Evolutionary conservation across 208 protist species (phyloP), one percentile per base, ranked within the genome.

Genomic region (Balamuthia mandrillaris): DNA sequence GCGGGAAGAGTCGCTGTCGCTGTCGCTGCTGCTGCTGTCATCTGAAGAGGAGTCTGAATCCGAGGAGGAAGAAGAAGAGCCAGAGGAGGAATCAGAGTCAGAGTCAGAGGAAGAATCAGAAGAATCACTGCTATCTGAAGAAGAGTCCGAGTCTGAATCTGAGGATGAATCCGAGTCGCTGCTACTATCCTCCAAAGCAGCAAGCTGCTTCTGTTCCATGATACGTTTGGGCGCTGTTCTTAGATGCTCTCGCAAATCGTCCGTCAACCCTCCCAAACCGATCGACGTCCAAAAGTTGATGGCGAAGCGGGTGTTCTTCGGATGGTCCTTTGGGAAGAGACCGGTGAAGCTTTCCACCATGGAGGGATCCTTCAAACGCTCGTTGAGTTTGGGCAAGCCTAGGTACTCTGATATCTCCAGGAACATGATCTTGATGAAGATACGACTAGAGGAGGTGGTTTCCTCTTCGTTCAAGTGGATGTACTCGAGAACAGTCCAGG

Each of bases 231-330:
- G 78, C 14, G 78, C 78, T 7, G 78, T 72, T 29, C 60, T 29
- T 29, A 84, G 78, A 29, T 84, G 60, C 61, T 84, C 61, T 51
- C 54, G 78, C 27, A 72, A 41, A 51, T 66, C 61, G 78, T 84
- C 84, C 44, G 94, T 95, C 21, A 96, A 81, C 31, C 75, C 91
- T 54, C 94, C 94, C 9, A 96, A 77, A 60, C 86, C 93, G 81
- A 98, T 97, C 2, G 91, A 93, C 0, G 93, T 97, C 85, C 96
- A 97, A 88, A 97, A 98, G 84, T 98, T 98, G 93, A 98, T 98
- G 27, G 95, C 89, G 72, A 97, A 97, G 42, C 96, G 87, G 16
- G 92, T 96, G 74, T 97, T 94, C 52, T 90, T 92, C 16, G 95
- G 89, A 84, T 93, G 90, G 86, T 98, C 95, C 39, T 77, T 92